Evolutionary conservation across 2,329 filamentous ascomycete species (phyloP), one percentile per base, ranked within the genome.

Genomic region (Trichoderma pleuroti): DNA sequence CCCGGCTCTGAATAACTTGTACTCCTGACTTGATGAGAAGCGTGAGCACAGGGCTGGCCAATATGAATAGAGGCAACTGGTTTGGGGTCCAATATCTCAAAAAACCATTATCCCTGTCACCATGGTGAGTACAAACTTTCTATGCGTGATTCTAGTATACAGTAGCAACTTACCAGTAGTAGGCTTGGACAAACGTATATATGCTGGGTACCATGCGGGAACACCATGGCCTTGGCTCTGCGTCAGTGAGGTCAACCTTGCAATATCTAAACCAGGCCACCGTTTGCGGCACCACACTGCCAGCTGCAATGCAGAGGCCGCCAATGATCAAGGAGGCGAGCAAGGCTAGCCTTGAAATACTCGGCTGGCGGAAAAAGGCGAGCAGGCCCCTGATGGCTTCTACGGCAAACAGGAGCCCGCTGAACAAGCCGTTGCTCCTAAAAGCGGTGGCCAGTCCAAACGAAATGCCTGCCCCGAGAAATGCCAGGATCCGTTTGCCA

Each of bases 81-180:
- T 91, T 89, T 0, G 91, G 73, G 0, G 90, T 97, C 96, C 96
- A 99, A 83, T 99, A 99, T 71, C 87, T 87, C 65, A 98, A 86
- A 74, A 97, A 91, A 0, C 96, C 96, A 66, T 92, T 90, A 76
- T 95, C 90, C 96, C 94, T 97, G 72, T 6, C 26, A 46, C 18
- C 12, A 62, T 54, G 34, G 56, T 68, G n/a, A 65, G 62, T 39
- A 59, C 6, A 10, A 16, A 42, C 24, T 4, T 24, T 11, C 26
- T 16, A 5, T 9, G 2, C 1, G 34, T 10, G 2, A 0, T 30
- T n/a, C 9, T 4, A 14, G 11, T 68, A 9, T 64, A 18, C 12
- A 60, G 14, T 12, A 24, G 68, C 1, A 7, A 80, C 89, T 80
- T 86, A 97, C 94, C 96, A 99, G 81, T 99, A 98, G 76, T 92